A percentile compares a stretch with the other conserved stretches of the same genome.
phyloP scores from a whole-genome alignment of 768 basidiomycete species.

The Mycena alexandri region DNA sequence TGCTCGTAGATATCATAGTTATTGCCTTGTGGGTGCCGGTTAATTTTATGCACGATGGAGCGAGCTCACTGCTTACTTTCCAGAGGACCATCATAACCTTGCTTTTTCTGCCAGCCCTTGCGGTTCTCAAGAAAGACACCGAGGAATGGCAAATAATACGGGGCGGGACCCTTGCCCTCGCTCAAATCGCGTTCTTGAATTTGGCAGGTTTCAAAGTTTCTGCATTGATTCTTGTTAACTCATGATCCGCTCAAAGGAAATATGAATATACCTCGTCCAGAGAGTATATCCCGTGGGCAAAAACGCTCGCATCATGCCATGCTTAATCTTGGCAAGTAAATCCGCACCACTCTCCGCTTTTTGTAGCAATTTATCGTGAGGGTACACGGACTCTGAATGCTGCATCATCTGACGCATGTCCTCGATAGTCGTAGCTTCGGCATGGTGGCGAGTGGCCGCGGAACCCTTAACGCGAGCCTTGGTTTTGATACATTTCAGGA shows the following conservation, averaged over 20 bases:
- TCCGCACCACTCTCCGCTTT: slow-evolving; percentile 11
- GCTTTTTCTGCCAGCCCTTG: slow-evolving; percentile 47
- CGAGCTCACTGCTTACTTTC: no score
- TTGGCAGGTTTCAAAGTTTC: slow-evolving; percentile 48
- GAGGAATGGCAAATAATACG: slow-evolving; percentile 38
- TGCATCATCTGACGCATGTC: slow-evolving; percentile 45
- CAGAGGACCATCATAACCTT: slow-evolving; percentile 41
- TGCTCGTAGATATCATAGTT: slow-evolving; percentile 50
- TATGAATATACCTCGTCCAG: not conserved
- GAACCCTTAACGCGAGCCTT: slow-evolving; percentile 38
- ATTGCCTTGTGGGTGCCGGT: slow-evolving; percentile 42
- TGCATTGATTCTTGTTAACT: slow-evolving; percentile 11
- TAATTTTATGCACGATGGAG: no score
- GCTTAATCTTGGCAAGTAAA: slow-evolving; percentile 36
- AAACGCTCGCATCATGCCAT: slow-evolving; percentile 48
- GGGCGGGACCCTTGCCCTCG: slow-evolving; percentile 33
- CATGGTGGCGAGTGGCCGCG: slow-evolving; percentile 45
- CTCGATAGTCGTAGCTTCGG: slow-evolving; percentile 47
- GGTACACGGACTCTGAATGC: slow-evolving; percentile 43
- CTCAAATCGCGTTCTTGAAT: slow-evolving; percentile 42
- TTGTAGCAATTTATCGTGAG: slow-evolving; percentile 23
- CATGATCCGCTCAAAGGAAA: not conserved
- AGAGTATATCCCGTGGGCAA: not conserved
- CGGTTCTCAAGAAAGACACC: slow-evolving; percentile 41
- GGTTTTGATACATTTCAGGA: slow-evolving; percentile 44